phyloP scores from a whole-genome alignment of 768 basidiomycete species.

The Pulveroboletus frians region DNA sequence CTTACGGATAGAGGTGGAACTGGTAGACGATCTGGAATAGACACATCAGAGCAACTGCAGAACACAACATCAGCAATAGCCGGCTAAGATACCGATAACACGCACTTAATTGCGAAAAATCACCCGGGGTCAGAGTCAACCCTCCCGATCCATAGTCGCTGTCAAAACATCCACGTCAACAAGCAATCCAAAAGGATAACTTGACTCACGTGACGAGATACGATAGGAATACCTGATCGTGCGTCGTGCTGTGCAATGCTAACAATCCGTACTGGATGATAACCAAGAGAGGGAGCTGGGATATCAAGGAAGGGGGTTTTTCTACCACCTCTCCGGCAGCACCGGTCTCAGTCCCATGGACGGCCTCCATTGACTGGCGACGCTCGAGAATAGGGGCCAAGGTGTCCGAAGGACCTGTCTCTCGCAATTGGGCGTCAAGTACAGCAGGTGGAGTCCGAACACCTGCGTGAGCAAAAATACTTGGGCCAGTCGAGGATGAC shows the following conservation, averaged over 20 bases:
- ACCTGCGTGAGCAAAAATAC: conserved; percentile 81
- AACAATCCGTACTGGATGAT: conserved; percentile 89
- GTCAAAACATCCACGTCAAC: conserved; percentile 1
- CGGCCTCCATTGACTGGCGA: conserved; percentile 27
- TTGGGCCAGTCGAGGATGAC: conserved; percentile 56
- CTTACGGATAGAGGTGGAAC: conserved; percentile 86
- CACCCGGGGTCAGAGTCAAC: conserved; percentile 81
- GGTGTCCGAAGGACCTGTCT: conserved; percentile 35
- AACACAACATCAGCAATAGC: background rate
- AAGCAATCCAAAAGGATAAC: background rate
- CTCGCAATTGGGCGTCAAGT: conserved; percentile 61
- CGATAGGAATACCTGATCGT: conserved; percentile 87
- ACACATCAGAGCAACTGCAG: conserved; percentile 86
- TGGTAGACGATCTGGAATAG: conserved; percentile 91
- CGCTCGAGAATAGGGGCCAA: conserved; percentile 54
- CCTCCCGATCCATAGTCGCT: conserved; percentile 86
- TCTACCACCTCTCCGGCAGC: conserved; percentile 39
- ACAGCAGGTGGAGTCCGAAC: conserved; percentile 75
- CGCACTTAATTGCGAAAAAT: conserved; percentile 88
- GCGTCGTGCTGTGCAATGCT: conserved; percentile 83
- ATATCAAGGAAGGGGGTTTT: conserved; percentile 60
- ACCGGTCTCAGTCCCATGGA: conserved; percentile 23
- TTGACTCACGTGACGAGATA: conserved; percentile 59
- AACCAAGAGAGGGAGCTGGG: conserved; percentile 74
- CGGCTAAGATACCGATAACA: conserved; percentile 5